Evolutionary conservation across 2,329 filamentous ascomycete species (phyloP).

Genomic region (Hypoxylon sp.): DNA sequence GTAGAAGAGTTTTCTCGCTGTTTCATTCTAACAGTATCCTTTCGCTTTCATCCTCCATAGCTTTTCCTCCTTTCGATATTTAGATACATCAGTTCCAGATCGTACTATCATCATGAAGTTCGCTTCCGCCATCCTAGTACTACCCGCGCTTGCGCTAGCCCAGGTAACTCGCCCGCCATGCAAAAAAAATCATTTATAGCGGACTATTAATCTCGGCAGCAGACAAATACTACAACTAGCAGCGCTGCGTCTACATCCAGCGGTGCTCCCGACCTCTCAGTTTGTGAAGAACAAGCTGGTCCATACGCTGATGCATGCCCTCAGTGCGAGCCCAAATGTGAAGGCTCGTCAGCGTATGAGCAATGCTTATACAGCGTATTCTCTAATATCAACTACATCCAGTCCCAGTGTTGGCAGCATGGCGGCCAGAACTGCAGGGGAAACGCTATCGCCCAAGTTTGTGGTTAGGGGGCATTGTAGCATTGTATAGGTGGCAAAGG

Average conservation of each 20-base stretch:
- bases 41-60: background rate
- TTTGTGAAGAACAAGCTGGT: slow-evolving; percentile 41
- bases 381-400: slow-evolving; percentile 39
- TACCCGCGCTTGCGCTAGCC: slow-evolving; percentile 40
- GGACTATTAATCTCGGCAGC: background rate
- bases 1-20: background rate
- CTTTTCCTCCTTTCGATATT: background rate
- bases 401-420: slow-evolving; percentile 43
- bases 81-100: background rate
- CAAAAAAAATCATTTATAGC: no score
- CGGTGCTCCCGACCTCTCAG: slow-evolving; percentile 35
- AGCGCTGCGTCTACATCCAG: slow-evolving; percentile 27
- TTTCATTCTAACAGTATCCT: background rate
- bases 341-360: slow-evolving; percentile 19
- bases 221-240: slow-evolving; percentile 20
- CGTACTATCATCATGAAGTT: slow-evolving; percentile 41
- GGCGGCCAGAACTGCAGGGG: slow-evolving; percentile 41
- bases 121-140: slow-evolving; percentile 32
- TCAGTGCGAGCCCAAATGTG: slow-evolving; percentile 40
- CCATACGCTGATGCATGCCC: slow-evolving; percentile 39
- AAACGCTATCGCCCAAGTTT: slow-evolving; percentile 35
- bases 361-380: slow-evolving; percentile 45
- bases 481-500: background rate
- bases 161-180: slow-evolving; percentile 44
- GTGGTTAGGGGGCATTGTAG: slow-evolving; percentile 18